Base-by-base conservation (phyloP, 1,284 basidiomycete species). In the Fomes fomentarius region DNA sequence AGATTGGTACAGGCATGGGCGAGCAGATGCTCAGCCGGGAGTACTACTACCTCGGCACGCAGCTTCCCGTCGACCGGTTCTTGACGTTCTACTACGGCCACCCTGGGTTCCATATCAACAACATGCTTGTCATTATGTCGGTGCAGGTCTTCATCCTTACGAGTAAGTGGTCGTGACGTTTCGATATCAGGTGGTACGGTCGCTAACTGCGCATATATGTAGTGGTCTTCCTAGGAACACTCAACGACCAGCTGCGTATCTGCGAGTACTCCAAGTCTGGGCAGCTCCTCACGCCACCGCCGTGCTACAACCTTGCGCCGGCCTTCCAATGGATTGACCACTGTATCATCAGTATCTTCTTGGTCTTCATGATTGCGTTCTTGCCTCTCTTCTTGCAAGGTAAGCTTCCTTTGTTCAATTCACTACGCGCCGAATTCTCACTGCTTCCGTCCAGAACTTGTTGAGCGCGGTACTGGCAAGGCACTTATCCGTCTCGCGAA, bases 101-200 rank as follows among this genome's bases (percentile, higher is more conserved):
- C 76, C 96, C 97, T 47, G 97, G 96, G 61, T 99, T 99, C 90
- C 96, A 98, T 72, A 96, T 99, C 78, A 98, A 99, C 83, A 99
- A 99, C 74, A 98, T 98, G 81, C 81, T 99, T 68, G 91, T 98
- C 71, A 97, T 98, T 67, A 74, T 95, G 63, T 94, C 95, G 47
- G 93, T 98, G 40, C 95, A 97, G 74, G 76, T 95, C 54, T 96
- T 98, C 81, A 83, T 97, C 69, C 74, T 94, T 38, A 90, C 89
- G 12, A 80, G 90, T 93, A 68, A 67, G 90, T 82, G 5, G 38
- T 26, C 17, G 47, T 30, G 39, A 19, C 35, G 56, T 21, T 40
- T 22, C 42, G 19, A 4, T 21, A 34, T 3, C 30, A 17, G 39
- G 22, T 54, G 21, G 15, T 9, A 22, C 4, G 21, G 8, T 19